A percentile compares a stretch with the other conserved stretches of the same genome.
phyloP scores from a whole-genome alignment of 139 green algal species.

The Chlorella sp. region DNA sequence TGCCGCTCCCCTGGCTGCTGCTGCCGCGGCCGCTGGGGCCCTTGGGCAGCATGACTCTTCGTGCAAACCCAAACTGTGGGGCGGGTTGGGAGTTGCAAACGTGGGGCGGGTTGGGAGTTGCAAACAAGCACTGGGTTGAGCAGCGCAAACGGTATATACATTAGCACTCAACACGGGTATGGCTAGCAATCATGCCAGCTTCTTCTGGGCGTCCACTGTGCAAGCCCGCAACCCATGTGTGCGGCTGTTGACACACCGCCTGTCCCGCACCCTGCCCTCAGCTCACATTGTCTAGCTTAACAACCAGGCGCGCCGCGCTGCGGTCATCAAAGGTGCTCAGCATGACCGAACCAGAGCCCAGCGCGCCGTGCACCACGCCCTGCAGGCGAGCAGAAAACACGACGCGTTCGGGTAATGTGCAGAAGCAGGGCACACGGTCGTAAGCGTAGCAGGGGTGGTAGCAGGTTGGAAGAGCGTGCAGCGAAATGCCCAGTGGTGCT shows the following conservation, averaged over 20 bases:
- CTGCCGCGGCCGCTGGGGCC: neutral
- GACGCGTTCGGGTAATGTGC: too few relatives aligned
- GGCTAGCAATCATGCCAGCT: too few relatives aligned
- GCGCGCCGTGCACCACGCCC: constrained; percentile 74
- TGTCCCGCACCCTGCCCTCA: neutral
- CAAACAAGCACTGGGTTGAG: too few relatives aligned
- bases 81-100: neutral
- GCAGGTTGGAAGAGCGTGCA: too few relatives aligned
- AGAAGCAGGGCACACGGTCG: too few relatives aligned
- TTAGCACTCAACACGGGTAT: too few relatives aligned
- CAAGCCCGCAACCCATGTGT: too few relatives aligned
- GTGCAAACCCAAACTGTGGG: constrained; percentile 12
- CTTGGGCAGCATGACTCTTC: neutral
- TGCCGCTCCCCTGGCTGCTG: neutral
- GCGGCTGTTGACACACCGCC: neutral
- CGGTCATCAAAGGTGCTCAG: constrained; percentile 67
- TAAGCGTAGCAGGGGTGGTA: too few relatives aligned
- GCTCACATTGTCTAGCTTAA: constrained; percentile 79
- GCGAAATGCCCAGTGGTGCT: too few relatives aligned
- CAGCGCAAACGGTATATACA: neutral
- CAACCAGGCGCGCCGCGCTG: constrained; percentile 47
- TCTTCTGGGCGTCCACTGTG: too few relatives aligned
- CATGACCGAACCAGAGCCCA: constrained; percentile 71
- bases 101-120: neutral
- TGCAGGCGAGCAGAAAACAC: too few relatives aligned